These are phyloP conservation scores for Rhodotorula mucilaginosa DNA, from an alignment of 1,284 basidiomycete genomes.

Conservation along the genomic window DNA sequence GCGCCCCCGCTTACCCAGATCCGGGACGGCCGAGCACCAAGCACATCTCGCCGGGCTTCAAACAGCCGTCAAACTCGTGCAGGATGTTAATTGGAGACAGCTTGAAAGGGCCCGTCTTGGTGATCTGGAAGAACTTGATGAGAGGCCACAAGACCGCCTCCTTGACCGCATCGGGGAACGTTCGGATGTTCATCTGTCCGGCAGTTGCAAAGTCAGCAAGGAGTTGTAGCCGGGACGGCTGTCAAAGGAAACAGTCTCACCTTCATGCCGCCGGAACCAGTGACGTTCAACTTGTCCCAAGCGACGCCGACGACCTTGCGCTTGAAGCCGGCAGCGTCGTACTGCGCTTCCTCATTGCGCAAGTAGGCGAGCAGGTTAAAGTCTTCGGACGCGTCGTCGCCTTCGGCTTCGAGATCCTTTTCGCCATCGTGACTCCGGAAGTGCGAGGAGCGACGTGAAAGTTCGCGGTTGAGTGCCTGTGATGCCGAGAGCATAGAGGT, in stretches of 20 bases:
- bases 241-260: not conserved
- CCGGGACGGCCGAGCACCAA: constrained; percentile 56
- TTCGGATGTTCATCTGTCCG: constrained; percentile 59
- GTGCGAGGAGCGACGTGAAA: constrained; percentile 22
- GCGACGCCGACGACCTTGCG: constrained; percentile 76
- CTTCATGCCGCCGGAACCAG: constrained; percentile 51
- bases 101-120: constrained; percentile 41
- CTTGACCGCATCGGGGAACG: constrained; percentile 60
- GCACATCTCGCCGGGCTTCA: constrained; percentile 65
- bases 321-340: constrained; percentile 69
- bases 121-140: constrained; percentile 45
- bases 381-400: constrained; percentile 37
- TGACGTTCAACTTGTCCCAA: constrained; percentile 57
- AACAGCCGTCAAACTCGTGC: constrained; percentile 63
- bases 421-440: constrained; percentile 37
- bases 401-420: constrained; percentile 37
- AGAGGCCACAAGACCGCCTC: constrained; percentile 61
- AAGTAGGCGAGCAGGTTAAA: constrained; percentile 78
- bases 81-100: constrained; percentile 45
- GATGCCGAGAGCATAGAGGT: not conserved
- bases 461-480: constrained; percentile 21
- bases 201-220: not conserved
- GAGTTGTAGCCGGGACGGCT: not conserved
- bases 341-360: constrained; percentile 58
- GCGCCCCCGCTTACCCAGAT: constrained; percentile 20